Percentiles rank a stretch among this genome's conserved stretches.
These are phyloP conservation scores for Gracilariopsis chorda DNA, from an alignment of 23 red algal species.

Conservation along the genomic window DNA sequence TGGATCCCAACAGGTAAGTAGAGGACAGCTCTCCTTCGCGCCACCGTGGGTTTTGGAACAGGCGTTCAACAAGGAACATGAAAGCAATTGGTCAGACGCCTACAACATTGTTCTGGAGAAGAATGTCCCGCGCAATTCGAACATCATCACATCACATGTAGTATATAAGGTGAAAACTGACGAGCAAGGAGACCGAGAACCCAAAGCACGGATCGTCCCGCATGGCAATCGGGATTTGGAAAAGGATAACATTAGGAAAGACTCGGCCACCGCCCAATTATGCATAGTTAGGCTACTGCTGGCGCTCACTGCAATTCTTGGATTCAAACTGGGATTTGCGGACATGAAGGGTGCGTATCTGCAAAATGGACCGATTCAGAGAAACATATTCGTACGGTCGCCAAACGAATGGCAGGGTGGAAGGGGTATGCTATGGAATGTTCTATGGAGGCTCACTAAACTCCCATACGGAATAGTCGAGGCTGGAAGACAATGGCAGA, in stretches of 20 bases:
- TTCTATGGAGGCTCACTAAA: neutral
- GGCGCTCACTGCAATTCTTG: neutral
- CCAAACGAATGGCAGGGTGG: neutral
- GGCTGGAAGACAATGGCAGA: slow-evolving; percentile 21
- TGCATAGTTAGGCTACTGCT: neutral
- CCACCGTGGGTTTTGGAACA: neutral
- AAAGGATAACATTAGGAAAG: slow-evolving; percentile 11
- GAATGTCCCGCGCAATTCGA: neutral
- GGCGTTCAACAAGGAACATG: neutral
- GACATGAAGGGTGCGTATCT: slow-evolving; percentile 12
- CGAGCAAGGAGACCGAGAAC: neutral
- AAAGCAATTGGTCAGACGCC: neutral
- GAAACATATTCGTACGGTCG: slow-evolving; percentile 1
- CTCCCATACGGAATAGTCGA: slow-evolving; percentile 14
- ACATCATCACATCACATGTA: neutral
- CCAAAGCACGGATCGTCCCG: slow-evolving; percentile 2
- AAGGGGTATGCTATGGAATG: neutral
- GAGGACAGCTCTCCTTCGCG: neutral
- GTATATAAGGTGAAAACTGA: slow-evolving; percentile 26
- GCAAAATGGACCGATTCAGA: slow-evolving; percentile 1
- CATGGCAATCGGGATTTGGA: slow-evolving; percentile 12
- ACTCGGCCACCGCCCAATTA: neutral
- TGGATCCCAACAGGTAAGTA: neutral
- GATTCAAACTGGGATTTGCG: neutral
- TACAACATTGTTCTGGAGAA: neutral